Evolutionary conservation across 2,329 filamentous ascomycete species (phyloP), one percentile per base, ranked within the genome.

Genomic region (Pestalotiopsis sp.): DNA sequence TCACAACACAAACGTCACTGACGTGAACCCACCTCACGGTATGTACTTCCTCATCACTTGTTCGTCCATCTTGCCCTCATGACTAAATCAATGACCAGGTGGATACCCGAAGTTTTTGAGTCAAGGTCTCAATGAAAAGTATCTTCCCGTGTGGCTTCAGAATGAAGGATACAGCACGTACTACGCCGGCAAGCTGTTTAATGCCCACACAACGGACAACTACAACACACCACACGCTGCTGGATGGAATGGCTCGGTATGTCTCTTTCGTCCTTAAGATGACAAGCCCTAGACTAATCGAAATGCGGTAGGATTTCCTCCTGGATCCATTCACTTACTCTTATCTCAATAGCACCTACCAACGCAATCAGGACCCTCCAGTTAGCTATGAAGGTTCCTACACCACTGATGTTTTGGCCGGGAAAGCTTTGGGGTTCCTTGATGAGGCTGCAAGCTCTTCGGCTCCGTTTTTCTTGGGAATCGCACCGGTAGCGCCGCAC

Each of bases 1-100:
- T 2, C 89, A 91, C 71, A 90, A 90, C 69, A 90, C 88, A 2
- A 90, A 91, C 74, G 87, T 91, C 2, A 91, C 89, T 0, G 80
- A 83, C 59, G 77, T 83, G 5, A 75, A 64, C 57, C 78, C 86
- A 25, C 88, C 87, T 5, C 87, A 88, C 70, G 87, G 86, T 86
- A 27, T n/a, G 4, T 20, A 4, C 7, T 11, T 27, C 56, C 13
- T 13, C 3, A 23, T 14, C 20, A 36, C 31, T 36, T 36, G 9
- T 9, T 7, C 7, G 31, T 9, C 31, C 7, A 36, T 36, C 9
- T 25, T 5, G 12, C 3, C 11, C n/a, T 20, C 20, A 4, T 11
- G 2, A 20, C 20, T 58, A 27, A 58, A 2, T 20, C 4, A 6
- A 20, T 9, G 14, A n/a, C 1, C n/a, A 58, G 41, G 41, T 4